A percentile compares a stretch with the other conserved stretches of the same genome.
These are phyloP conservation scores for Sequoia sempervirens DNA, from an alignment of 75 land plant species.

Conservation along the genomic window DNA sequence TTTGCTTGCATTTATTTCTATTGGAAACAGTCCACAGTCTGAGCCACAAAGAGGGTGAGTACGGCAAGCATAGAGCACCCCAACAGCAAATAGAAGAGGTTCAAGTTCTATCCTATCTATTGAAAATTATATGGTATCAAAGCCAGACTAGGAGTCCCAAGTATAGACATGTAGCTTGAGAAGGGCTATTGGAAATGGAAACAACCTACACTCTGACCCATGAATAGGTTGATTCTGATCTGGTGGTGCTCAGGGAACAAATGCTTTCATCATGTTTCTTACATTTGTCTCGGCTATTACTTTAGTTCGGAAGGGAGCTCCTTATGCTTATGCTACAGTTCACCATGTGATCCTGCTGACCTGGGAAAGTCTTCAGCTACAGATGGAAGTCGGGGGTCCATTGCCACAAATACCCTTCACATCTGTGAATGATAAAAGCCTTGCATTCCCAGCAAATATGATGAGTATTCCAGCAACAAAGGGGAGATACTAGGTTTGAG, in stretches of 20 bases:
- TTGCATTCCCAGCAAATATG: too few species aligned
- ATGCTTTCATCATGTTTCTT: too few species aligned
- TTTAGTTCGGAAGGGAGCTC: too few species aligned
- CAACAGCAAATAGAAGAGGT: background rate
- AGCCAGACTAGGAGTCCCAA: background rate
- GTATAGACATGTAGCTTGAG: background rate
- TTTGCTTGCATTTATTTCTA: background rate
- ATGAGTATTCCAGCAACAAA: background rate
- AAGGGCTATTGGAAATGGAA: background rate
- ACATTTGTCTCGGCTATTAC: too few species aligned
- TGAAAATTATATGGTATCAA: background rate
- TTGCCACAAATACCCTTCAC: too few species aligned
- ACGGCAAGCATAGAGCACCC: background rate
- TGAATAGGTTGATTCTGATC: background rate
- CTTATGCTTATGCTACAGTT: too few species aligned
- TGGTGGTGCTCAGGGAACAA: too few species aligned
- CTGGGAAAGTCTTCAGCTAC: too few species aligned
- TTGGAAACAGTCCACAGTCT: background rate
- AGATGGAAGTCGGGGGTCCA: too few species aligned
- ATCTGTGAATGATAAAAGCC: too few species aligned
- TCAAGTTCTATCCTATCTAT: background rate
- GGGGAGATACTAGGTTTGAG: background rate
- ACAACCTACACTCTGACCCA: too few species aligned
- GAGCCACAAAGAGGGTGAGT: background rate
- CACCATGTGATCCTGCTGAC: too few species aligned